Base-by-base conservation (phyloP, 2,329 filamentous ascomycete genomes). In the Xylariomycetidae sp. region DNA sequence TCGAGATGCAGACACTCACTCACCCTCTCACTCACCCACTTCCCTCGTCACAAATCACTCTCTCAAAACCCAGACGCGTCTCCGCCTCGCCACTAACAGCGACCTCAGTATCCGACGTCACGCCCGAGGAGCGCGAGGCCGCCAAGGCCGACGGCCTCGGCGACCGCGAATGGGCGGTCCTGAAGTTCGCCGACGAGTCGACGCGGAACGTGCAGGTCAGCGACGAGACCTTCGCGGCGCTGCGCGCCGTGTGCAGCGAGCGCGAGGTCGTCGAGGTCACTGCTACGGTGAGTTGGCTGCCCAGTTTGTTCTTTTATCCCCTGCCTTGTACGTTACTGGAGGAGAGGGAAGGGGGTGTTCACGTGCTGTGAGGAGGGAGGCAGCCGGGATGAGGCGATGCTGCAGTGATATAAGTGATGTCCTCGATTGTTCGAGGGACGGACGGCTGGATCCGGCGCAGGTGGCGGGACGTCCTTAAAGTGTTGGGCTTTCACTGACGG, bases 101-200 rank as follows among this genome's bases (percentile, higher is more conserved):
- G n/a, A n/a, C n/a, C n/a, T n/a, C n/a, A n/a, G n/a, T n/a, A n/a
- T n/a, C n/a, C n/a, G n/a, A n/a, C n/a, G n/a, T n/a, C n/a, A n/a
- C n/a, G n/a, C n/a, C n/a, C n/a, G n/a, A n/a, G n/a, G n/a, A n/a
- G n/a, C n/a, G n/a, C n/a, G n/a, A 46, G 32, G 52, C 36, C 4
- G 42, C 48, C 8, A 35, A 58, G 16, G 24, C 17, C 5, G 38
- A 34, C 4, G 51, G 50, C 3, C 50, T 88, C 39, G 74, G 61
- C 17, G 69, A 71, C 39, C 68, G 65, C 53, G 77, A 87, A 60
- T 77, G 75, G 67, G 79, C 77, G 0, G 82, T 85, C 20, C 57
- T 90, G 34, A 64, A 70, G 28, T 89, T 87, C 56, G 74, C 86
- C 13, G 85, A 93, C 61, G 83, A 85, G 55, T 93, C 93, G 83